phyloP scores from a whole-genome alignment of 768 basidiomycete genomes.

The Rossbeevera mucosa region DNA sequence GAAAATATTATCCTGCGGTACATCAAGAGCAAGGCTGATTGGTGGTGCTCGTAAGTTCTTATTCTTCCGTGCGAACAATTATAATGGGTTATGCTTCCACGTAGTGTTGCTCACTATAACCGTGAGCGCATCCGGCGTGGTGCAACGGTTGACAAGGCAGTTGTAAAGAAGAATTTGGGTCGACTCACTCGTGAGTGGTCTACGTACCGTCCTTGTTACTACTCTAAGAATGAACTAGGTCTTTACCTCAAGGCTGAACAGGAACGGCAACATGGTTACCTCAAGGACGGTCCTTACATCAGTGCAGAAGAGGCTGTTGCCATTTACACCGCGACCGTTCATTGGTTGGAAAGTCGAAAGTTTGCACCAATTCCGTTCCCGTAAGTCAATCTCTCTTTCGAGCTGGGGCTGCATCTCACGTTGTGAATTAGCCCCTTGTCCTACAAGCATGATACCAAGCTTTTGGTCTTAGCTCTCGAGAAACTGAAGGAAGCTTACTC shows the following conservation, averaged over 20 bases:
- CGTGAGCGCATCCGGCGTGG: slow-evolving; percentile 96
- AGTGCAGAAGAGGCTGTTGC: slow-evolving; percentile 98
- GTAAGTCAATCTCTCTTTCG: slow-evolving; percentile 36
- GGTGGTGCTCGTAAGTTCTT: slow-evolving; percentile 84
- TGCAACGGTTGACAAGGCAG: slow-evolving; percentile 96
- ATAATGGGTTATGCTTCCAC: slow-evolving; percentile 1
- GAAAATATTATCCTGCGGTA: slow-evolving; percentile 99
- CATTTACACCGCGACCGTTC: slow-evolving; percentile 96
- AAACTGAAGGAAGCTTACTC: slow-evolving; percentile 99
- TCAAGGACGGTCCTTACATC: slow-evolving; percentile 99
- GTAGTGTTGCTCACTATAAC: slow-evolving; percentile 92
- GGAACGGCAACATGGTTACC: slow-evolving; percentile 95
- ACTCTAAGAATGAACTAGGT: slow-evolving; percentile 35
- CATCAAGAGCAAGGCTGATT: slow-evolving; percentile 99
- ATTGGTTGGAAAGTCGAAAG: slow-evolving; percentile 97
- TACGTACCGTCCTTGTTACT: not conserved
- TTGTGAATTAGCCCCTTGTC: slow-evolving; percentile 66
- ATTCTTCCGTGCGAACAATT: not conserved
- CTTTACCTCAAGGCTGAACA: slow-evolving; percentile 98
- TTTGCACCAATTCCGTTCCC: slow-evolving; percentile 99
- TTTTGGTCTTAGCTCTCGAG: slow-evolving; percentile 93
- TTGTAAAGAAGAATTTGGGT: slow-evolving; percentile 98
- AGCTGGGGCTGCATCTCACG: slow-evolving; percentile 2
- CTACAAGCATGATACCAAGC: slow-evolving; percentile 98
- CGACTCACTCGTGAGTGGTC: slow-evolving; percentile 78